phyloP scores from a whole-genome alignment of 805 yeast genomes.

The Schwanniomyces vanrijiae region DNA sequence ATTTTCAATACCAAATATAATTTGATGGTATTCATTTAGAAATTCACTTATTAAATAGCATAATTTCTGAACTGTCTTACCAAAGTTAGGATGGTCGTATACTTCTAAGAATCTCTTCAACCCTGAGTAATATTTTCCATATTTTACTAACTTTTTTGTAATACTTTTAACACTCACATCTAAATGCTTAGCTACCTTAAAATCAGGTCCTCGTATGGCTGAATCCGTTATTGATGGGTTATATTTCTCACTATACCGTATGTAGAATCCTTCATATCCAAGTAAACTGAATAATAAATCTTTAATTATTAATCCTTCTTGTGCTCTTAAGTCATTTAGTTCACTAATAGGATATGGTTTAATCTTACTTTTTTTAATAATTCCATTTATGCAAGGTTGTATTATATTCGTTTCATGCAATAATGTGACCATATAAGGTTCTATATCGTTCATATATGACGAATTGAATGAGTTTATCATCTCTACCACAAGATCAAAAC shows the following conservation, averaged over 20 bases:
- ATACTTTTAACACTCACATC: conserved; percentile 74
- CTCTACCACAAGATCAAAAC: conserved; percentile 4
- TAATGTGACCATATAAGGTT: conserved; percentile 18
- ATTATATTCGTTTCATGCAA: conserved; percentile 13
- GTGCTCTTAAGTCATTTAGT: conserved; percentile 50
- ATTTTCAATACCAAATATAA: conserved; percentile 49
- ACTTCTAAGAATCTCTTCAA: conserved; percentile 59
- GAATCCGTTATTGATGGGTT: conserved; percentile 43
- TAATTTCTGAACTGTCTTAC: conserved; percentile 72
- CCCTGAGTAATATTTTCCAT: conserved; percentile 64
- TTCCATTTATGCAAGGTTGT: conserved; percentile 11
- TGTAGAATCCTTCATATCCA: conserved; percentile 77
- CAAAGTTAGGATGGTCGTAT: conserved; percentile 57
- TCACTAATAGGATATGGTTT: conserved; percentile 48
- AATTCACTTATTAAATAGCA: conserved; percentile 53
- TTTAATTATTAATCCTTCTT: conserved; percentile 69
- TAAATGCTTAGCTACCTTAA: conserved; percentile 65
- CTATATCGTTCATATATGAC: conserved; percentile 8
- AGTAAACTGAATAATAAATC: conserved; percentile 69
- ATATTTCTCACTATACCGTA: conserved; percentile 64
- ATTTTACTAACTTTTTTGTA: conserved; percentile 55
- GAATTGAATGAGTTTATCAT: conserved; percentile 9
- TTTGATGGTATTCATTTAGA: conserved; percentile 22
- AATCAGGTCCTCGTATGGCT: conserved; percentile 70
- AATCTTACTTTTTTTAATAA: conserved; percentile 16